Evolutionary conservation across 2,329 filamentous ascomycete species (phyloP).

Genomic region (Colletotrichum tropicicola): DNA sequence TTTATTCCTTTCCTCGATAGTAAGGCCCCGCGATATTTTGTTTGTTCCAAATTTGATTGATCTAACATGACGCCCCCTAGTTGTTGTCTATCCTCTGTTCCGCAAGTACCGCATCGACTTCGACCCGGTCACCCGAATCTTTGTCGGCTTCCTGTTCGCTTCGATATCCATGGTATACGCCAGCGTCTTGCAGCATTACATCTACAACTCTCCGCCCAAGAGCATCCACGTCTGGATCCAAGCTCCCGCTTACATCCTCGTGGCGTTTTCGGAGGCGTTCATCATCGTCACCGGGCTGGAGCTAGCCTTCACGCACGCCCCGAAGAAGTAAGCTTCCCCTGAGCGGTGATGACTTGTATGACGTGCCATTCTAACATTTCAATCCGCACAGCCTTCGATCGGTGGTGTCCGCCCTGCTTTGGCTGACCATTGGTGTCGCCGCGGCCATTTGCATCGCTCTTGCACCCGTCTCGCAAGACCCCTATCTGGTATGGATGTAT

Average conservation of each 20-base stretch:
- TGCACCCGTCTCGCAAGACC: slow-evolving; percentile 70
- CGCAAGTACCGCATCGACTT: slow-evolving; percentile 34
- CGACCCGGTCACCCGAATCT: slow-evolving; percentile 33
- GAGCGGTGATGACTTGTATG: no score
- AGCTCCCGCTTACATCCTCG: slow-evolving; percentile 63
- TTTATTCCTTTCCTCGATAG: slow-evolving; percentile 39
- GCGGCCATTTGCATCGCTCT: slow-evolving; percentile 58
- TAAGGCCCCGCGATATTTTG: neutral
- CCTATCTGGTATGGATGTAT: slow-evolving; percentile 74
- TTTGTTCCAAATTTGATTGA: rapidly evolving
- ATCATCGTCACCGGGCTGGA: slow-evolving; percentile 75
- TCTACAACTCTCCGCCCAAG: slow-evolving; percentile 31
- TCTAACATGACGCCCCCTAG: neutral
- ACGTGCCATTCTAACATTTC: neutral
- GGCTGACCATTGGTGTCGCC: slow-evolving; percentile 64
- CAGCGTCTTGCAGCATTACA: slow-evolving; percentile 33
- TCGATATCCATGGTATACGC: slow-evolving; percentile 35
- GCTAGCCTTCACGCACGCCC: slow-evolving; percentile 79
- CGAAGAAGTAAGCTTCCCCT: slow-evolving; percentile 38
- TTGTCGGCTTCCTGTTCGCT: slow-evolving; percentile 34
- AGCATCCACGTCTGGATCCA: slow-evolving; percentile 64
- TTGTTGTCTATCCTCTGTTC: slow-evolving; percentile 33
- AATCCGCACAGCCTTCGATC: slow-evolving; percentile 5
- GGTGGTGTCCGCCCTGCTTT: slow-evolving; percentile 33
- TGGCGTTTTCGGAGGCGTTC: slow-evolving; percentile 68